Base-by-base conservation (phyloP, 257 asterid genomes). In the Osmanthus fragrans region DNA sequence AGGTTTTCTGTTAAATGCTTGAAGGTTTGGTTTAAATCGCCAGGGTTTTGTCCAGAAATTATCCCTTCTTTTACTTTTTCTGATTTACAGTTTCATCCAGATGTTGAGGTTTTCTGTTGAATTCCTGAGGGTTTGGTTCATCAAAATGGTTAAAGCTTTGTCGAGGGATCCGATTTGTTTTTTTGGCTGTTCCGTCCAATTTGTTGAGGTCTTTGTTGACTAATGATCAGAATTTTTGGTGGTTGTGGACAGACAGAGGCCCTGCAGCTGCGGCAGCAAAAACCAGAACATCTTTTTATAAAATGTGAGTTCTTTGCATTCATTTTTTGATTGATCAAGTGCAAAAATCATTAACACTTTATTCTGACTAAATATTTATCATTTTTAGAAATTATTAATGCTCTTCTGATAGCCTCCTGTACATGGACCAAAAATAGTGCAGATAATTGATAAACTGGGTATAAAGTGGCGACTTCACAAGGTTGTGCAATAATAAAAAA, bases 381-480 rank as follows among this genome's bases (percentile, higher is more conserved):
- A n/a, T n/a, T n/a, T n/a, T n/a, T n/a, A n/a, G n/a, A n/a, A n/a
- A n/a, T n/a, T n/a, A n/a, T n/a, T n/a, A n/a, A n/a, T n/a, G n/a
- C n/a, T n/a, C n/a, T n/a, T n/a, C n/a, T 39, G 60, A 96, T 89
- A 40, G 98, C 99, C 74, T 87, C 97, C 99, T 96, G 90, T 68
- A 47, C 25, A 82, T 45, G 39, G 39, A 54, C 56, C 77, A 68
- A 67, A 60, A 63, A 63, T 73, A 69, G 76, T 78, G 64, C 56
- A 70, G 78, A 47, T 68, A 0, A 40, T 4, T 45, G 67, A 30
- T 33, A 77, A 58, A 65, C 29, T 42, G 70, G 67, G 25, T 13
- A 73, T 23, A 71, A 71, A 49, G 8, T 39, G 51, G 58, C 2
- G n/a, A n/a, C n/a, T n/a, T n/a, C n/a, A n/a, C 34, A 60, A 84